Base-by-base conservation (phyloP, 768 basidiomycete species). In the Leucocoprinus leucothites region DNA sequence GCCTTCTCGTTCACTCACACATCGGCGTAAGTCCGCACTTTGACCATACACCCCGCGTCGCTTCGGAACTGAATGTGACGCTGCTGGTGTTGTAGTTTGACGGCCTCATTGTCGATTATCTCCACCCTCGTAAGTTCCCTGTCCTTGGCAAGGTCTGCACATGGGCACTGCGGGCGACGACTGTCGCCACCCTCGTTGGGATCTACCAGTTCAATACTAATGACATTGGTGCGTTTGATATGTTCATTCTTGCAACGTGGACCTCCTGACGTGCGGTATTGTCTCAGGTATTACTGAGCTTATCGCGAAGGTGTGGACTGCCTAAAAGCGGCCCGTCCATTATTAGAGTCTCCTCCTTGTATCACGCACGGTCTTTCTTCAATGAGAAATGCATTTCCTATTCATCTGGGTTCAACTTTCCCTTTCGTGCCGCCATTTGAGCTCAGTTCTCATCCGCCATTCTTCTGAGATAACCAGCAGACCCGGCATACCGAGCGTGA, bases 201-300 rank as follows among this genome's bases (percentile, higher is more conserved):
- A 82, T 98, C 5, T 99, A 97, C 75, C 89, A 97, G 70, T 98
- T 98, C 78, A 98, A 98, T 76, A 98, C 97, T 41, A 94, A 96
- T 67, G 96, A 98, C 67, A 86, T 99, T 59, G 95, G 97, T 97
- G 62, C 61, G 90, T 78, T 7, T 31, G 28, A 18, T 42, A 9
- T 7, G n/a, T 35, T 50, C 36, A 44, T 57, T 51, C 24, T 31
- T 50, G 40, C 9, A n/a, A 35, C 48, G 45, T 16, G 34, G 22
- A 2, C 41, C 7, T 34, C 11, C 22, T 54, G 31, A 35, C 58
- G 9, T 26, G 40, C 14, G 52, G 25, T 28, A 47, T 22, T 47
- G 25, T 47, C 57, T 4, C 60, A 94, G 94, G 94, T 63, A 71
- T 95, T 51, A 91, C 91, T 6, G 93, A 97, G 72, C 74, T 95